phyloP scores from a whole-genome alignment of 176 grass and related monocot species.

The Dactylis glomerata region DNA sequence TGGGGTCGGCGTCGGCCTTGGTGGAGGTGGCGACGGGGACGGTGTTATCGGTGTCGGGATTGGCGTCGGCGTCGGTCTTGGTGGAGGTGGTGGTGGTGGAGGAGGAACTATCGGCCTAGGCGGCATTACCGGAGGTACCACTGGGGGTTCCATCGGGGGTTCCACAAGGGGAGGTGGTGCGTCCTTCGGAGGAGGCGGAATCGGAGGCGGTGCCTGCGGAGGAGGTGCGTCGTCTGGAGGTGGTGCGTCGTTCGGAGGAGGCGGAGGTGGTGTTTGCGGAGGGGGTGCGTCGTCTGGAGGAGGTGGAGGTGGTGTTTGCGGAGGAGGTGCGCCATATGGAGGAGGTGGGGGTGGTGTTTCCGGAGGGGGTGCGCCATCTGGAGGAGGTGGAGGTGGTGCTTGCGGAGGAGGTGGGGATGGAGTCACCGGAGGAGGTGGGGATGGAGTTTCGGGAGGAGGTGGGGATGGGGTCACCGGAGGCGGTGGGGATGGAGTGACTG shows the following conservation, averaged over 20 bases:
- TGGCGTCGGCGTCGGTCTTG: neutral
- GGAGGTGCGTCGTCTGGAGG: neutral
- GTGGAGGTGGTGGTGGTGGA: neutral
- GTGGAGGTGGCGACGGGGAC: conserved; percentile 10
- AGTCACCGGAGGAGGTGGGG: neutral
- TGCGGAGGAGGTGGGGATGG: neutral
- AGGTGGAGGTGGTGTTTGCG: no score
- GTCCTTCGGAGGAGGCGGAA: neutral
- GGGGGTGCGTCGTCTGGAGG: neutral
- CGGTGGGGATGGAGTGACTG: neutral
- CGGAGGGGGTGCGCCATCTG: neutral
- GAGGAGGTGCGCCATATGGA: neutral
- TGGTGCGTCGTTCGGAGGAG: neutral
- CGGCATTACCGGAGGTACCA: neutral
- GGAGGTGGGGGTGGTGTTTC: neutral
- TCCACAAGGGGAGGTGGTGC: neutral
- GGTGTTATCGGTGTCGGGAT: neutral
- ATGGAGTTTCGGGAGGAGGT: neutral
- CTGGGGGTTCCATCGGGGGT: neutral
- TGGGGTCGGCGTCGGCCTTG: neutral
- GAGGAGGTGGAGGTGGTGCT: neutral
- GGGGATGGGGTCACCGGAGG: neutral
- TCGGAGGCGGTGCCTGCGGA: neutral
- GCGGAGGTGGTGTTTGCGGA: neutral
- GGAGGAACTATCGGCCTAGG: neutral